phyloP scores from a whole-genome alignment of 768 basidiomycete genomes.

The Mycena pura region DNA sequence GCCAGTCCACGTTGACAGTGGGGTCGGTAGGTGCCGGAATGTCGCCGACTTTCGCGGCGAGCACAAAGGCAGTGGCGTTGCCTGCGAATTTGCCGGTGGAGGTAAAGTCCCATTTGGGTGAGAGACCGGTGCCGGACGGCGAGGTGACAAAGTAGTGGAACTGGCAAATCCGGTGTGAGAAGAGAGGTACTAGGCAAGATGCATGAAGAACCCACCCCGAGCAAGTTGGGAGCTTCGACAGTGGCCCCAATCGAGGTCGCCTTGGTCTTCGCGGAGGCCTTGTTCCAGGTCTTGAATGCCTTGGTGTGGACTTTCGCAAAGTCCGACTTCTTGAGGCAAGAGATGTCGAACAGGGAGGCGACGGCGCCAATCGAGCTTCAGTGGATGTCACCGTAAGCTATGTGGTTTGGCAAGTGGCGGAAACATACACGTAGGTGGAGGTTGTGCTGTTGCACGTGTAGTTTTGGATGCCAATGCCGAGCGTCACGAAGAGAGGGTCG shows the following conservation, averaged over 20 bases:
- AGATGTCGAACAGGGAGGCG: constrained; percentile 49
- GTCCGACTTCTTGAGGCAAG: constrained; percentile 38
- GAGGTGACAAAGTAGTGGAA: constrained; percentile 51
- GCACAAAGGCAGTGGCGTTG: constrained; percentile 7
- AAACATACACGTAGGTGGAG: no score
- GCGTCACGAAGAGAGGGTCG: no score
- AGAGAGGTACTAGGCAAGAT: not conserved
- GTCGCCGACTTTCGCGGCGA: constrained; percentile 33
- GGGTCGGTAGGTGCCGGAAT: constrained; percentile 35
- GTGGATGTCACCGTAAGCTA: no score
- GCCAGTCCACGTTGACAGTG: constrained; percentile 44
- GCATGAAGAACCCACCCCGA: constrained; percentile 1
- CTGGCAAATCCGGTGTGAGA: constrained; percentile 31
- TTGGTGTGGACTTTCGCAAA: constrained; percentile 26
- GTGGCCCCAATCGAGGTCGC: not conserved
- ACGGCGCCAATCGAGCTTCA: constrained; percentile 22
- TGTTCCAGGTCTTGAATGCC: constrained; percentile 28
- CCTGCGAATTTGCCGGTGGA: constrained; percentile 23
- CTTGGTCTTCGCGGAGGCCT: constrained; percentile 3
- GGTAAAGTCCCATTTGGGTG: constrained; percentile 49
- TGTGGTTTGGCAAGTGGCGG: no score
- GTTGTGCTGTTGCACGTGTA: no score
- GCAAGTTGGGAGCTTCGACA: not conserved
- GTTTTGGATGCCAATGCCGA: no score
- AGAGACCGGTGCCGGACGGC: constrained; percentile 36